phyloP scores from a whole-genome alignment of 805 yeast species.

The Metschnikowia drakensbergensis region DNA sequence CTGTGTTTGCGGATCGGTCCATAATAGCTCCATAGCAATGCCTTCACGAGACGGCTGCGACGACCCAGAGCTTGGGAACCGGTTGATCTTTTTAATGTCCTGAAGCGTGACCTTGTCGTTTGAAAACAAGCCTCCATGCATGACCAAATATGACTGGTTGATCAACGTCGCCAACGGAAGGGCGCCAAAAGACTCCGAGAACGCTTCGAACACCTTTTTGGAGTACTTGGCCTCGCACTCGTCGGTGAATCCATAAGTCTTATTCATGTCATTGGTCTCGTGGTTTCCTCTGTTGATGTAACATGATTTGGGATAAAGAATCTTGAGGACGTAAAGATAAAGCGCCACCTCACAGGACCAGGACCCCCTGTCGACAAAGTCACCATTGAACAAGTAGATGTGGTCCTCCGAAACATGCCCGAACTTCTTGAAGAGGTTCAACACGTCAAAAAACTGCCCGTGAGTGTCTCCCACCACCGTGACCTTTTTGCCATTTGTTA shows the following conservation, averaged over 20 bases:
- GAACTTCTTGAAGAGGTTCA: slow-evolving; percentile 69
- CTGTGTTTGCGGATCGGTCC: slow-evolving; percentile 91
- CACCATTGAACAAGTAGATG: slow-evolving; percentile 88
- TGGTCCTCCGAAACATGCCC: slow-evolving; percentile 69
- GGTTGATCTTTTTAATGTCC: slow-evolving; percentile 67
- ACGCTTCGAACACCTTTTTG: slow-evolving; percentile 73
- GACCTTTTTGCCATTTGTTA: slow-evolving; percentile 41
- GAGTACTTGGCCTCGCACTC: slow-evolving; percentile 91
- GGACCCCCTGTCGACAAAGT: slow-evolving; percentile 95
- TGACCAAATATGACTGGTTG: slow-evolving; percentile 73
- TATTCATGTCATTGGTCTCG: slow-evolving; percentile 95
- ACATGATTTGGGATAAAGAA: slow-evolving; percentile 65
- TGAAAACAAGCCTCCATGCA: slow-evolving; percentile 95
- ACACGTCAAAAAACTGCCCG: slow-evolving; percentile 90
- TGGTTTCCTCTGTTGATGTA: slow-evolving; percentile 93
- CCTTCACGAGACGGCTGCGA: slow-evolving; percentile 90
- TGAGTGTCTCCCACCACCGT: slow-evolving; percentile 98
- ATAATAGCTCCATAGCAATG: slow-evolving; percentile 89
- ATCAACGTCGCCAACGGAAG: slow-evolving; percentile 84
- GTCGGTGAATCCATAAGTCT: slow-evolving; percentile 93
- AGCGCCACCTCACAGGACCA: slow-evolving; percentile 98
- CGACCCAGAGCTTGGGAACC: slow-evolving; percentile 50
- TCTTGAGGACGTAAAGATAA: slow-evolving; percentile 69
- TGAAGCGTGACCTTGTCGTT: slow-evolving; percentile 65
- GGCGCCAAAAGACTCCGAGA: slow-evolving; percentile 79